Base-by-base conservation (phyloP, 192 early-diverging fungal species). In the Linnemannia zychae region DNA sequence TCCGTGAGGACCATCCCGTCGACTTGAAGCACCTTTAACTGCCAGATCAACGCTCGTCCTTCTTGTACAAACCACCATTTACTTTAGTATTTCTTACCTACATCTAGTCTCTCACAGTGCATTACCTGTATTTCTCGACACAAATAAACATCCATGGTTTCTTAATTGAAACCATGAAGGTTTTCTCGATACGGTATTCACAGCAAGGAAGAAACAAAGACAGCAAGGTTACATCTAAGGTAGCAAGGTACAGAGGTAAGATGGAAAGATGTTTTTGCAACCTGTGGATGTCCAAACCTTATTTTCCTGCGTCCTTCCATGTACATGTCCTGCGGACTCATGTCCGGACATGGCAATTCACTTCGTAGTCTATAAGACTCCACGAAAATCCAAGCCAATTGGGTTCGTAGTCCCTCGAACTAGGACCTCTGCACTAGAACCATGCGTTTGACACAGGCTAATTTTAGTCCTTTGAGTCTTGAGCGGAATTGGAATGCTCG, bases 321-420 rank as follows among this genome's bases (percentile, higher is more conserved):
- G 67, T 46, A 36, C 67, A 22, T 46, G 22, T 46, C 2, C 2
- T n/a, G n/a, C n/a, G n/a, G 33, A 22, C 36, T 46, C 20, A 69
- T 69, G 67, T n/a, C n/a, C 67, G 67, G 67, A 46, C 67, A 69
- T 69, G 67, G 44, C 67, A 46, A 24, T 69, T 69, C 67, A 69
- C 38, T 69, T 69, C 38, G 38, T 69, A 69, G 67, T 44, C 67
- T 24, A 4, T 69, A 7, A 38, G 67, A 69, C 44, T n/a, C n/a
- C 36, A 69, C 20, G 44, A 22, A 46, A 69, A n/a, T 24, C 17
- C 36, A 69, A 38, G 36, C 38, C 38, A 69, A n/a, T 69, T 69
- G 67, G 67, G 7, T 69, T 69, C 67, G 67, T 69, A 69, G 67
- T 69, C 67, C 37, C 37, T 44, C 40, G 67, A 7, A 46, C 18